phyloP scores from a whole-genome alignment of 345 rosid genomes.

The Fremontodendron californicum region DNA sequence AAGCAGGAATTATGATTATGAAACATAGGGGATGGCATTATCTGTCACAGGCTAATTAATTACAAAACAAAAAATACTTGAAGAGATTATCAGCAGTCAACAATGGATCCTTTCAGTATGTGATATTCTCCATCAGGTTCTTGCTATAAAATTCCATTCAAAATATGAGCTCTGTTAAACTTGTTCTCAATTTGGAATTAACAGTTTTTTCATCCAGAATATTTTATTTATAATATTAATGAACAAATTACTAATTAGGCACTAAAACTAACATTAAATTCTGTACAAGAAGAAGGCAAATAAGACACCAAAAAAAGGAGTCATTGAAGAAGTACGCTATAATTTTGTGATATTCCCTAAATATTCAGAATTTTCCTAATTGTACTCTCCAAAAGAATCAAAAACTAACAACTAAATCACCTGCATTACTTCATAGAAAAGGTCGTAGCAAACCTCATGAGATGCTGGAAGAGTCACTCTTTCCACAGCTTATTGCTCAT shows the following conservation, averaged over 20 bases:
- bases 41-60: too few relatives aligned
- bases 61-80: neutral
- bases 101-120: neutral
- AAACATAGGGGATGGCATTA: too few relatives aligned
- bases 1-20: neutral
- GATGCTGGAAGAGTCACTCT: constrained; percentile 2
- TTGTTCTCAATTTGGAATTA: neutral
- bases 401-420: neutral
- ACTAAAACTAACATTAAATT: neutral
- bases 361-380: neutral
- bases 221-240: neutral
- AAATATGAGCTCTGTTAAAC: neutral
- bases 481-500: neutral
- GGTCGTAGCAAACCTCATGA: neutral
- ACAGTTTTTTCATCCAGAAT: neutral
- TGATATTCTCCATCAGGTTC: neutral
- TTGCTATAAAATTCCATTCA: neutral
- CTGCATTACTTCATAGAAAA: constrained; percentile 5
- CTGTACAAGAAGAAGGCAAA: neutral
- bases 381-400: neutral
- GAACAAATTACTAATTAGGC: neutral
- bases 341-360: neutral
- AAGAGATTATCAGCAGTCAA: neutral
- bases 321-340: neutral
- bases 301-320: neutral